A percentile compares a stretch with the other conserved stretches of the same genome.
Conservation (phyloP, 78 protist genomes). For the Speleostelium caveatum region DNA sequence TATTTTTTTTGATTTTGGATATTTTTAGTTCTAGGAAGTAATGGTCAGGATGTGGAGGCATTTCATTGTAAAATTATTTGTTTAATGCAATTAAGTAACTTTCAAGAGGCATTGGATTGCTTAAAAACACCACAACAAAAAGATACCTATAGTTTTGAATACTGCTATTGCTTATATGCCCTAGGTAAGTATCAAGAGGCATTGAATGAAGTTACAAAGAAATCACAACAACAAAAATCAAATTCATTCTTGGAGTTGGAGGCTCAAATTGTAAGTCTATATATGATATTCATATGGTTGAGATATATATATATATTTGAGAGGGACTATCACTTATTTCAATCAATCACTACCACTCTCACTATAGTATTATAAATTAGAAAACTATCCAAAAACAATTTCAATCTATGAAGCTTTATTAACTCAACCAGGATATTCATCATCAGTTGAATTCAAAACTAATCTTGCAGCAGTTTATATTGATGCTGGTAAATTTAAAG, state of each 20-base stretch:
- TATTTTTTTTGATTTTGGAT: background rate
- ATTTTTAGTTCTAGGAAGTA: conserved; percentile 2
- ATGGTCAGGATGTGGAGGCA: conserved; percentile 42
- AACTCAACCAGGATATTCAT: conserved; percentile 64
- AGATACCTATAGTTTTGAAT: conserved; percentile 37
- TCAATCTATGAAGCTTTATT: conserved; percentile 60
- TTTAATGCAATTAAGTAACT: conserved; percentile 43
- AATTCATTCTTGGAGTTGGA: conserved; percentile 39
- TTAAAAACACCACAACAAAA: conserved; percentile 45
- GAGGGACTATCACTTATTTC: background rate
- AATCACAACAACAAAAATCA: background rate
- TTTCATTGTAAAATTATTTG: conserved; percentile 66
- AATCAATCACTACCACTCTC: background rate
- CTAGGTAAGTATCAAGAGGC: conserved; percentile 40
- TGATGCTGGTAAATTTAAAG: conserved; percentile 62
- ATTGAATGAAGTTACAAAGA: conserved; percentile 1
- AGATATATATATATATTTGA: background rate
- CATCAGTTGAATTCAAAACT: conserved; percentile 56
- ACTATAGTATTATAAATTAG: conserved; percentile 60
- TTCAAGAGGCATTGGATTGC: conserved; percentile 68
- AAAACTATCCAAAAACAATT: conserved; percentile 59
- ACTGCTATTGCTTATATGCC: conserved; percentile 54
- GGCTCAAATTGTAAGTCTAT: conserved; percentile 70
- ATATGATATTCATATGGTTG: too few species aligned
- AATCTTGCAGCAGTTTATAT: conserved; percentile 66